Conservation (phyloP, 2,329 filamentous ascomycete species). For the Graphiopsis chlorocephala region DNA sequence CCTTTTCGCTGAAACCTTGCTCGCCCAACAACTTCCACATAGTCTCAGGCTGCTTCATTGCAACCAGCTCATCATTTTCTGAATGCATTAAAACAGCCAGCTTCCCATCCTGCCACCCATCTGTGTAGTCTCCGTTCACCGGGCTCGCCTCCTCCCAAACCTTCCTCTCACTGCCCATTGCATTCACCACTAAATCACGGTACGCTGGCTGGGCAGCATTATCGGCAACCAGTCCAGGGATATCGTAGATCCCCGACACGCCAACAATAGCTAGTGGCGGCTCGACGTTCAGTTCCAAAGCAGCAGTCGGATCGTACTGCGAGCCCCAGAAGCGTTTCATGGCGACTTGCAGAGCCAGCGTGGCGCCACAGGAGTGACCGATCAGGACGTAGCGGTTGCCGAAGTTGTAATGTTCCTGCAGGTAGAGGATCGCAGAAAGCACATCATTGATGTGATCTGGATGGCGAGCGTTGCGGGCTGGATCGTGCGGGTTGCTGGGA, state of each 20-base stretch:
- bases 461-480: constrained; percentile 50
- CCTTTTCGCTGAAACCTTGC: constrained; percentile 39
- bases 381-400: constrained; percentile 52
- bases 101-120: constrained; percentile 40
- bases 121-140: constrained; percentile 43
- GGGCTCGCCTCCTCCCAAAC: constrained; percentile 59
- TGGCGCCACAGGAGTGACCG: constrained; percentile 64
- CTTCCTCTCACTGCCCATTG: constrained; percentile 55
- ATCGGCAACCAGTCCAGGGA: constrained; percentile 50
- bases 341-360: constrained; percentile 60
- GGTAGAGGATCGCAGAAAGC: constrained; percentile 48
- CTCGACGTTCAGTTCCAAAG: constrained; percentile 27
- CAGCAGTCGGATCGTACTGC: constrained; percentile 28
- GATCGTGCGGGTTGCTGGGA: constrained; percentile 48
- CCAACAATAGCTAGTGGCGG: constrained; percentile 56
- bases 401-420: constrained; percentile 49
- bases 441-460: constrained; percentile 63
- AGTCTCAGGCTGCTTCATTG: constrained; percentile 55
- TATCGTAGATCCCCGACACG: constrained; percentile 65
- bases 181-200: constrained; percentile 54
- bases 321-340: constrained; percentile 43
- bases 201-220: constrained; percentile 54
- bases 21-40: constrained; percentile 53
- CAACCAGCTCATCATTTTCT: constrained; percentile 48
- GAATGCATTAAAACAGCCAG: constrained; percentile 47